Conservation (phyloP, 495 filamentous ascomycete species). For the Tuber melanosporum region DNA sequence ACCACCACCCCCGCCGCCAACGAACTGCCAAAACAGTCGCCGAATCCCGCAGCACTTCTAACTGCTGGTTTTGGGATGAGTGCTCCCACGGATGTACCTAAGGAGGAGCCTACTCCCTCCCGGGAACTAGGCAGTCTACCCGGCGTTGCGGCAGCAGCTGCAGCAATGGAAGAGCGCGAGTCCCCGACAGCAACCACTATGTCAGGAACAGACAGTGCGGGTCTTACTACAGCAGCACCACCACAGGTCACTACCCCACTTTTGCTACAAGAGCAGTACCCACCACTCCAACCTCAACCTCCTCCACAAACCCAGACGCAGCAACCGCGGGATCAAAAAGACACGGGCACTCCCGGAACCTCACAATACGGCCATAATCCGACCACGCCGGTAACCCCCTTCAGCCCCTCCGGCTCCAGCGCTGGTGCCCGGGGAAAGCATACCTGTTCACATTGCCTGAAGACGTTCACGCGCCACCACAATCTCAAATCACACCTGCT, state of each 20-base stretch:
- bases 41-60: slow-evolving; percentile 33
- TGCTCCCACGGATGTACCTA: slow-evolving; percentile 22
- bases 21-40: slow-evolving; percentile 25
- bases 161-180: slow-evolving; percentile 33
- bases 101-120: slow-evolving; percentile 27
- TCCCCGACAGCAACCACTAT: background rate
- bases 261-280: slow-evolving; percentile 24
- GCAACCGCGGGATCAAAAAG: slow-evolving; percentile 4
- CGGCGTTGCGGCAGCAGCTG: slow-evolving; percentile 38
- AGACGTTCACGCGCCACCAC: slow-evolving; percentile 94
- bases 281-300: slow-evolving; percentile 31
- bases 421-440: slow-evolving; percentile 55
- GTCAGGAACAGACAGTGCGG: slow-evolving; percentile 19
- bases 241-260: slow-evolving; percentile 27
- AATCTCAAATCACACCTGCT: slow-evolving; percentile 98
- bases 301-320: slow-evolving; percentile 17
- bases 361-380: slow-evolving; percentile 26
- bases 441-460: slow-evolving; percentile 90
- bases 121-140: slow-evolving; percentile 29
- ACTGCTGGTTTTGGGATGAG: slow-evolving; percentile 29
- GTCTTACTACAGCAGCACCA: slow-evolving; percentile 20
- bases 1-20: background rate
- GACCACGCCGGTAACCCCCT: slow-evolving; percentile 39
- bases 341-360: slow-evolving; percentile 29
- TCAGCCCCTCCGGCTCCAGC: slow-evolving; percentile 31